These are phyloP conservation scores for Phytophthora hibernalis DNA, from an alignment of 352 stramenopile species.

Conservation along the genomic window DNA sequence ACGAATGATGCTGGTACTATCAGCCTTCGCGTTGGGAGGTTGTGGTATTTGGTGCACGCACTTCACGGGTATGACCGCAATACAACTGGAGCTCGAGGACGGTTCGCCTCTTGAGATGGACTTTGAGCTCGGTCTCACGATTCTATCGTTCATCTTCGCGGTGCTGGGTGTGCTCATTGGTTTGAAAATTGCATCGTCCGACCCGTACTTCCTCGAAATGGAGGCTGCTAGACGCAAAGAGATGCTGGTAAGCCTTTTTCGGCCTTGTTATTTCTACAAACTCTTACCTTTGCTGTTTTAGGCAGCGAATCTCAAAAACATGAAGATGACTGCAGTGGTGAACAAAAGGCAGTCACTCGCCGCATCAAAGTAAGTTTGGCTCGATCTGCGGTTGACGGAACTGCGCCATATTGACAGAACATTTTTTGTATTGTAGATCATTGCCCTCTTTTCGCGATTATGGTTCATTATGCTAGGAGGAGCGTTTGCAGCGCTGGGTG, in stretches of 20 bases:
- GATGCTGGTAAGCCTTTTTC: constrained; percentile 37
- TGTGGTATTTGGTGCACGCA: constrained; percentile 76
- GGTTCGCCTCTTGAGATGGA: constrained; percentile 46
- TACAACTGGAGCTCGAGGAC: constrained; percentile 43
- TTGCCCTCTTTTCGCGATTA: constrained; percentile 63
- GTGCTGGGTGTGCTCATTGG: constrained; percentile 60
- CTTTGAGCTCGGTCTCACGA: constrained; percentile 62
- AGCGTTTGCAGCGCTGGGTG: constrained; percentile 57
- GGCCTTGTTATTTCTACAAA: not conserved
- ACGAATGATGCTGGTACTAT: constrained; percentile 45
- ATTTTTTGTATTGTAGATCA: constrained; percentile 38
- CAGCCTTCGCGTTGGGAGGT: constrained; percentile 51
- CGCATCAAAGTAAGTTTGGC: constrained; percentile 36
- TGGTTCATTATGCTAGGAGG: constrained; percentile 62
- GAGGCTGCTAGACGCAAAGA: constrained; percentile 54
- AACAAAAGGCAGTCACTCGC: constrained; percentile 39
- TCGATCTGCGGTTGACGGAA: not conserved
- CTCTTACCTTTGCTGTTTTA: constrained; percentile 3
- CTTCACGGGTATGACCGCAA: constrained; percentile 73
- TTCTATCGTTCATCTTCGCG: constrained; percentile 61
- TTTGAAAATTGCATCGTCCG: constrained; percentile 57
- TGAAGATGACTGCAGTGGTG: constrained; percentile 50
- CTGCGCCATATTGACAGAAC: not conserved
- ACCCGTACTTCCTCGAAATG: constrained; percentile 72
- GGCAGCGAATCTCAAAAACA: constrained; percentile 42